phyloP scores from a whole-genome alignment of 2,329 filamentous ascomycete species.

The Colletotrichum coccodes region DNA sequence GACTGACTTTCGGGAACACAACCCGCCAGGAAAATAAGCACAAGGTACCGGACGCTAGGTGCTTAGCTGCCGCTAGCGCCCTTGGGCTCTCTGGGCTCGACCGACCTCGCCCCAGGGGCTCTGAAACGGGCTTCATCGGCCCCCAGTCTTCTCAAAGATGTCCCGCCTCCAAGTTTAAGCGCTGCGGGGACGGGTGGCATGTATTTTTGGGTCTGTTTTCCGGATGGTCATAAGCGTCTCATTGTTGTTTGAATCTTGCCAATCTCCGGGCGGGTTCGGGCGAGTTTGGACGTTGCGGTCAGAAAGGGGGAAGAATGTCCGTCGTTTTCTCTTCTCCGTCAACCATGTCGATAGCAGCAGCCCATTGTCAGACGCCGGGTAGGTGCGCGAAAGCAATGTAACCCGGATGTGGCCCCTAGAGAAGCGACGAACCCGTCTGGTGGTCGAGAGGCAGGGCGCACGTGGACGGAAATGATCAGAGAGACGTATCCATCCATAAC shows the following conservation, averaged over 20 bases:
- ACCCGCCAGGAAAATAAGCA: conserved; percentile 2
- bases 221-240: conserved; percentile 26
- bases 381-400: neutral
- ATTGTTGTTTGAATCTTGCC: conserved; percentile 25
- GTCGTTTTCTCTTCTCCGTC: conserved; percentile 10
- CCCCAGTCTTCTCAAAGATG: neutral
- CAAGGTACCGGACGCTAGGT: conserved; percentile 6
- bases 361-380: neutral
- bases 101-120: neutral
- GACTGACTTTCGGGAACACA: neutral
- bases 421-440: neutral
- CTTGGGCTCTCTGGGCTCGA: neutral
- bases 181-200: neutral
- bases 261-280: neutral
- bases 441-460: neutral
- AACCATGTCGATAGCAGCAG: conserved; percentile 12
- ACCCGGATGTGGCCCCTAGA: neutral
- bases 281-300: neutral
- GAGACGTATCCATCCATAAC: neutral
- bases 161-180: conserved; percentile 9
- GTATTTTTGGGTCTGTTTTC: conserved; percentile 7
- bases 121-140: conserved; percentile 9
- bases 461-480: neutral
- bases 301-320: neutral
- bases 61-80: conserved; percentile 1